Base-by-base conservation (phyloP, 805 yeast genomes). In the Sugiyamaella lignohabitans region DNA sequence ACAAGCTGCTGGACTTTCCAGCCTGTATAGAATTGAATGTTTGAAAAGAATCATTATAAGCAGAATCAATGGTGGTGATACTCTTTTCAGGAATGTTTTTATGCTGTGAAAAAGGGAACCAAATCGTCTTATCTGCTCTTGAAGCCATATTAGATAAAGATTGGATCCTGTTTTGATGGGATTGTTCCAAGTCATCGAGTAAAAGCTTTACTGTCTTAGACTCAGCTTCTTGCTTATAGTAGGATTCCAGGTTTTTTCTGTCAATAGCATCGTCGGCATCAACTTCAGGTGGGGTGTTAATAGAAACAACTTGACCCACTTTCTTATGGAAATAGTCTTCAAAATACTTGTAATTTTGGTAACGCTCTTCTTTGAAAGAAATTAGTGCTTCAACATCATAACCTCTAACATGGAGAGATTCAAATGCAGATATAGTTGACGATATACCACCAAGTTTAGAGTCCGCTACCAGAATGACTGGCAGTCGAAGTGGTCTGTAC, bases 51-150 rank as follows among this genome's bases (percentile, higher is more conserved):
- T 56, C 56, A 8, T 54, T 56, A 32, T 53, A 38, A 20, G 60
- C 60, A 22, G 60, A 57, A 36, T 57, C 60, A 36, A 57, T 54
- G 10, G 55, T 43, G 4, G 58, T 47, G 16, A 57, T 57, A 3
- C 52, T 49, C 2, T 49, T 43, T 14, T 38, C 22, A 17, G 52
- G 37, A 14, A 57, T 51, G 3, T 43, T 40, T 18, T 34, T 21
- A 22, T 57, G 61, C 29, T 57, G 61, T n/a, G 61, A 47, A 32
- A 57, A 57, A 3, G 61, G 61, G 38, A 49, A 57, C 61, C 61
- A 57, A 5, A 55, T 51, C 4, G 45, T 40, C 10, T 37, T 24
- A 4, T 47, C 43, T 3, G 58, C 54, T 22, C 49, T 27, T 4
- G 38, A 42, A 5, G 56, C 41, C 45, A 55, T 46, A 3, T 37